A percentile compares a stretch with the other conserved stretches of the same genome.
phyloP scores from a whole-genome alignment of 805 yeast species.

The Grigorovia jiainica region DNA sequence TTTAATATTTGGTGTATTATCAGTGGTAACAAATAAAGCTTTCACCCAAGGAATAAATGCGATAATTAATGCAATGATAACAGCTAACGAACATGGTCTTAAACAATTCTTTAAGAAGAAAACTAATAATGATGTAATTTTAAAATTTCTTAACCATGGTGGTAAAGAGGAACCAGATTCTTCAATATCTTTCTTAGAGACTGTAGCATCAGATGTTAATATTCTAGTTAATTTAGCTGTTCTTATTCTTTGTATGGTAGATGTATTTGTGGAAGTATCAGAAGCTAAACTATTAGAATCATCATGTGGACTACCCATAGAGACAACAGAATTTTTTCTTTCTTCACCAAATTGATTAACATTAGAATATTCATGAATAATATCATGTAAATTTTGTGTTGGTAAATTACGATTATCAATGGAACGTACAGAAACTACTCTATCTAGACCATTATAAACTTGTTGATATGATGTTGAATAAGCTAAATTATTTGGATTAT shows the following conservation, averaged over 20 bases:
- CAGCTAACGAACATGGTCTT: slow-evolving; percentile 66
- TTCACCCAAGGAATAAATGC: slow-evolving; percentile 86
- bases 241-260: slow-evolving; percentile 11
- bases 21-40: slow-evolving; percentile 52
- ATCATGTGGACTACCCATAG: no score
- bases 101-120: slow-evolving; percentile 43
- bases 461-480: neutral
- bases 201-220: slow-evolving; percentile 28
- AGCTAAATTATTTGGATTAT: neutral
- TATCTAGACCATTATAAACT: neutral
- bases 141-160: slow-evolving; percentile 18
- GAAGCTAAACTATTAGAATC: neutral
- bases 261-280: neutral
- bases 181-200: slow-evolving; percentile 22
- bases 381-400: slow-evolving; percentile 35
- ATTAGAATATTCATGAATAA: slow-evolving; percentile 39
- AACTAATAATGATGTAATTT: slow-evolving; percentile 20
- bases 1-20: slow-evolving; percentile 38
- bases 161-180: slow-evolving; percentile 25
- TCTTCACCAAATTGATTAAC: slow-evolving; percentile 27
- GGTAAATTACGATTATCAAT: slow-evolving; percentile 30
- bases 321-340: slow-evolving; percentile 13
- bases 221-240: slow-evolving; percentile 24
- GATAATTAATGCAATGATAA: slow-evolving; percentile 53
- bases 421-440: slow-evolving; percentile 9